Evolutionary conservation across 805 yeast species (phyloP), one percentile per base, ranked within the genome.

Genomic region (Wickerhamiella musiphila): DNA sequence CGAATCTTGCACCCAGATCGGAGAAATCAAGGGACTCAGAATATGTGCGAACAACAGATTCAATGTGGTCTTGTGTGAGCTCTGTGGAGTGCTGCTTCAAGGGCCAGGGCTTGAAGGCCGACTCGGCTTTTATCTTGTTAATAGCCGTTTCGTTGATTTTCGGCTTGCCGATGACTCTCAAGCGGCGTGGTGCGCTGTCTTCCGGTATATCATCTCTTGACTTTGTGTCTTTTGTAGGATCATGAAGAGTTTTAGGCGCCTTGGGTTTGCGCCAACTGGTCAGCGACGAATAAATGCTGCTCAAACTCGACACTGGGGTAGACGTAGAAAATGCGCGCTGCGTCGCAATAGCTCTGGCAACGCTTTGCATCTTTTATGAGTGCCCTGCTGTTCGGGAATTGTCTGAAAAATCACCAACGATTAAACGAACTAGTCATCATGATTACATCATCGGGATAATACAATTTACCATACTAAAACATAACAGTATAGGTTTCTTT

Each of bases 1-100:
- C 41, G 45, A 75, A 72, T 45, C 79, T 56, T 35, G 52, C 47
- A n/a, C 46, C 37, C 26, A 74, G 54, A 39, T 72, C 68, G n/a
- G 32, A 28, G 18, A 39, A 23, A 4, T 38, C 39, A 7, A 16
- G 26, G 20, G 23, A 35, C 10, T 28, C 28, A 20, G 28, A 35
- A 5, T 35, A 22, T 2, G 14, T 13, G 2, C 23, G 23, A 5
- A 45, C 32, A 5, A 42, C 40, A 2, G 19, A 27, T 11, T 31
- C 36, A 17, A 46, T 38, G 21, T 35, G 25, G 11, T 25, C 33
- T 5, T 25, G 31, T 1, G 45, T 35, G 20, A 51, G 33, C 21
- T 38, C 42, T 7, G 46, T 35, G 10, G 37, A 29, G 33, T 40
- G 35, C 18, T 33, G 39, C 23, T 35, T 40, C 5, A 49, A 39